Conservation (phyloP, 257 asterid genomes). For the Anisodus tanguticus region DNA sequence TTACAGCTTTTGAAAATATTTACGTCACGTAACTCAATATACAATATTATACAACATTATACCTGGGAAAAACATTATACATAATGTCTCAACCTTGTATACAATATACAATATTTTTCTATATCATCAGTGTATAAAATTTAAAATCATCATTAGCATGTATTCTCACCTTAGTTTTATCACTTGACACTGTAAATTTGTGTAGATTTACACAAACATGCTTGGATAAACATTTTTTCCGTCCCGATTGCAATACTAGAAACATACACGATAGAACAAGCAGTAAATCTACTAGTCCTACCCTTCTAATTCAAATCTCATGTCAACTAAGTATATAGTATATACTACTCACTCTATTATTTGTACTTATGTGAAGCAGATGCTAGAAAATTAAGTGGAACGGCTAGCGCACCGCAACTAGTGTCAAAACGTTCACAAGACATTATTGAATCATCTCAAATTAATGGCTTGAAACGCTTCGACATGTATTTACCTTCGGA, state of each 20-base stretch:
- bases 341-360: background rate
- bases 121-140: background rate
- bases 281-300: background rate
- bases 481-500: constrained; percentile 43
- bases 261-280: no score
- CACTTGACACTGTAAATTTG: background rate
- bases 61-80: no score
- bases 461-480: constrained; percentile 35
- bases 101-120: background rate
- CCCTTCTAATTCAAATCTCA: background rate
- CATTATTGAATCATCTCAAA: constrained; percentile 29
- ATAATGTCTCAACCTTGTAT: no score
- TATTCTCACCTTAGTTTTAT: background rate
- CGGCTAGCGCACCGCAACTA: constrained; percentile 6
- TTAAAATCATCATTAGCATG: background rate
- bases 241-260: background rate
- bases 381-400: constrained; percentile 45
- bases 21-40: no score
- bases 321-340: background rate
- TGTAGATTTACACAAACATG: background rate
- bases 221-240: background rate
- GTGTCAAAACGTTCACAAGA: constrained; percentile 38
- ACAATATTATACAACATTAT: no score
- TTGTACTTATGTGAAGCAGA: constrained; percentile 40
- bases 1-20: no score